These are phyloP conservation scores for Lactarius tabidus DNA, from an alignment of 768 basidiomycete genomes.

Conservation along the genomic window DNA sequence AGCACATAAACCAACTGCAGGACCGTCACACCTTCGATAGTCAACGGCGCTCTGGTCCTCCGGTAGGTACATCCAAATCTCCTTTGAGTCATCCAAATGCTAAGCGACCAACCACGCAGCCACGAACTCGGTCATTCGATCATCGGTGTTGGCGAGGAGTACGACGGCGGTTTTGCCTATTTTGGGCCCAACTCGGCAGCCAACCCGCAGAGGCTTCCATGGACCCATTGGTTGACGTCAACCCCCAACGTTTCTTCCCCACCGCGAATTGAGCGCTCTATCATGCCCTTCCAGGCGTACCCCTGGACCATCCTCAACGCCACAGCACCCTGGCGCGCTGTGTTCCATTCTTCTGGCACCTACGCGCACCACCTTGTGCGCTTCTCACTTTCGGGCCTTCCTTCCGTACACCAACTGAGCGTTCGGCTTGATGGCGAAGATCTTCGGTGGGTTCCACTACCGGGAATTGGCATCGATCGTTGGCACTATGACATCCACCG, in stretches of 20 bases:
- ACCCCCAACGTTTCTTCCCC: slow-evolving; percentile 10
- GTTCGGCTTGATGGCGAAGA: slow-evolving; percentile 59
- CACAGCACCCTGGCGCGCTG: slow-evolving; percentile 52
- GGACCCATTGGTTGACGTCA: slow-evolving; percentile 69
- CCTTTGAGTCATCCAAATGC: background rate
- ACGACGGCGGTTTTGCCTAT: slow-evolving; percentile 74
- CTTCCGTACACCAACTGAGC: slow-evolving; percentile 46
- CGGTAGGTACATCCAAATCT: slow-evolving; percentile 33
- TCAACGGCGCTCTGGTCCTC: slow-evolving; percentile 71
- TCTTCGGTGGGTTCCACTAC: slow-evolving; percentile 54
- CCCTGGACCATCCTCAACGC: slow-evolving; percentile 71
- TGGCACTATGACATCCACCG: slow-evolving; percentile 69
- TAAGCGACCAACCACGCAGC: slow-evolving; percentile 14
- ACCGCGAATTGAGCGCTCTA: slow-evolving; percentile 56
- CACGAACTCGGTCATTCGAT: slow-evolving; percentile 82
- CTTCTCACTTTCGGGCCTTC: slow-evolving; percentile 72
- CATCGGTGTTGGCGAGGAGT: slow-evolving; percentile 77
- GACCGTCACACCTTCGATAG: slow-evolving; percentile 67
- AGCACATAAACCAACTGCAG: slow-evolving; percentile 34
- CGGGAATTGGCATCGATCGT: slow-evolving; percentile 59
- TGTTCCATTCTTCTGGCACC: slow-evolving; percentile 59
- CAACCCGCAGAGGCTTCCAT: slow-evolving; percentile 46
- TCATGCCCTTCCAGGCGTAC: slow-evolving; percentile 73
- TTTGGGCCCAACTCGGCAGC: slow-evolving; percentile 63
- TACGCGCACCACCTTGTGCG: slow-evolving; percentile 59